A percentile compares a stretch with the other conserved stretches of the same genome.
Conservation (phyloP, 2,329 filamentous ascomycete species). For the Stachybotrys chlorohalonatus region DNA sequence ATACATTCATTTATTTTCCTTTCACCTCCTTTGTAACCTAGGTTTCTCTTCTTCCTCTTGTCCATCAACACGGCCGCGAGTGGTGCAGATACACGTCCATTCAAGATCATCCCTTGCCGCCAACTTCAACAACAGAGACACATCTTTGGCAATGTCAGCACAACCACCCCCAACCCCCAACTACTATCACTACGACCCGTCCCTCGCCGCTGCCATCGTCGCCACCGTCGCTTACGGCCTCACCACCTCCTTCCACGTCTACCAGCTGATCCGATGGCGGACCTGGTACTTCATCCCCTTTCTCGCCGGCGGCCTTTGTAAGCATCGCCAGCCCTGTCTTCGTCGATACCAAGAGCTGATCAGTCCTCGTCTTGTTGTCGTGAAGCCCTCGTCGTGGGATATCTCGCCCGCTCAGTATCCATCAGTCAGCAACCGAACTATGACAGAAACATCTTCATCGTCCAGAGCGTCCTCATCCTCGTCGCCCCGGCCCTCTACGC, state of each 20-base stretch:
- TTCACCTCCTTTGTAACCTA: no score
- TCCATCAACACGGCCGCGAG: no score
- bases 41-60: no score
- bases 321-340: slow-evolving; percentile 1
- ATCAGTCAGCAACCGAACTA: neutral
- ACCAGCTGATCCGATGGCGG: slow-evolving; percentile 24
- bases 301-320: slow-evolving; percentile 38
- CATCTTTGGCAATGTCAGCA: neutral
- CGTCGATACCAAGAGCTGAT: neutral
- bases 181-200: slow-evolving; percentile 27
- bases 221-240: slow-evolving; percentile 26
- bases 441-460: slow-evolving; percentile 20
- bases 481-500: slow-evolving; percentile 29
- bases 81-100: neutral
- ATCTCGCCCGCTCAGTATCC: neutral
- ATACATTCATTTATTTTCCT: no score
- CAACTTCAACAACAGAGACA: neutral
- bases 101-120: neutral
- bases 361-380: no score
- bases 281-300: slow-evolving; percentile 43
- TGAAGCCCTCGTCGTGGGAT: neutral
- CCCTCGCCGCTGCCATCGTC: slow-evolving; percentile 26
- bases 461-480: slow-evolving; percentile 23
- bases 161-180: neutral
- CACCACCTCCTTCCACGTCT: slow-evolving; percentile 24